A percentile compares a stretch with the other conserved stretches of the same genome.
These are phyloP conservation scores for Suaeda aralocaspica DNA, from an alignment of 148 eudicot species.

Conservation along the genomic window DNA sequence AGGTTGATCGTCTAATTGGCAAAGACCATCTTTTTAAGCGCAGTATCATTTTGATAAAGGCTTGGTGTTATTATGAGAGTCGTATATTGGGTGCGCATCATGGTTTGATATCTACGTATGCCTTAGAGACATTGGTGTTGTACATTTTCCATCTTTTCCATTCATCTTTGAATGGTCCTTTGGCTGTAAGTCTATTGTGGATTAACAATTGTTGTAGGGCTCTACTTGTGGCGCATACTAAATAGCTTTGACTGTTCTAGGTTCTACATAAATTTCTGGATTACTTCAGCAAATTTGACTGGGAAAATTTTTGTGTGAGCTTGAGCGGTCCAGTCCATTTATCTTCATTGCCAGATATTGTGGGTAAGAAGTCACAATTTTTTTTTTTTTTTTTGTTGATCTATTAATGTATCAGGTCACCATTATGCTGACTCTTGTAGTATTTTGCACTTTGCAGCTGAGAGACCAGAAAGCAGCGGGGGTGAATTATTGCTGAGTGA, in stretches of 20 bases:
- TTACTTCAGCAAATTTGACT: constrained; percentile 89
- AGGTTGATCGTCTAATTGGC: constrained; percentile 82
- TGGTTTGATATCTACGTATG: constrained; percentile 93
- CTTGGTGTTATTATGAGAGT: constrained; percentile 99
- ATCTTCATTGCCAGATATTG: constrained; percentile 62
- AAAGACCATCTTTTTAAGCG: constrained; percentile 88
- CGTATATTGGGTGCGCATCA: constrained; percentile 97
- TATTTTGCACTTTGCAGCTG: constrained; percentile 40
- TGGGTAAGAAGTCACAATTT: constrained; percentile 48
- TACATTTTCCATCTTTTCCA: constrained; percentile 87
- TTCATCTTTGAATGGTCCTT: constrained; percentile 69
- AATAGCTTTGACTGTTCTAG: constrained; percentile 40
- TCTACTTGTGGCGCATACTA: constrained; percentile 19
- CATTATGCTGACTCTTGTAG: constrained; percentile 8
- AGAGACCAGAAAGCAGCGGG: constrained; percentile 57
- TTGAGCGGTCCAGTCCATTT: constrained; percentile 69
- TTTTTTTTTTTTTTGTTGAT: not conserved
- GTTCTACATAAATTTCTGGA: constrained; percentile 90
- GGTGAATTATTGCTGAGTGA: constrained; percentile 47
- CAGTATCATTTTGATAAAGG: constrained; percentile 84
- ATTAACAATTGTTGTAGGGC: constrained; percentile 10
- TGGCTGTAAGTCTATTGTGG: constrained; percentile 66
- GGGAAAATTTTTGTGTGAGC: constrained; percentile 74
- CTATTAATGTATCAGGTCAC: not conserved
- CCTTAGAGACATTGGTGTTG: constrained; percentile 85